These are phyloP conservation scores for Hemerocallis citrina DNA, from an alignment of 106 monocot genomes.

Conservation along the genomic window DNA sequence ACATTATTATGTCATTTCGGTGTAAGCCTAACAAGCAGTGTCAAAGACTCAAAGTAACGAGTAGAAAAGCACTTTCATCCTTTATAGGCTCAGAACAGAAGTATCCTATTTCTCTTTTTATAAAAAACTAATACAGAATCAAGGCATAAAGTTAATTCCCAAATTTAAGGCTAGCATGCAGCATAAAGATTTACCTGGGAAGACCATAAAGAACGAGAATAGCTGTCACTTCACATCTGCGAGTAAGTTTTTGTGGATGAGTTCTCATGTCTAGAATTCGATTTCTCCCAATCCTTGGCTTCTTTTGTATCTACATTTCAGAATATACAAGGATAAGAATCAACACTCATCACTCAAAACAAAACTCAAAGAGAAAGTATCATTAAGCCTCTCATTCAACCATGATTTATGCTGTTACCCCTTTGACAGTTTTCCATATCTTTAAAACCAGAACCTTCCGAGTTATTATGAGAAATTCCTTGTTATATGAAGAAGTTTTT, in stretches of 20 bases:
- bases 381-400: too few species aligned
- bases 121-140: not conserved
- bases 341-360: not conserved
- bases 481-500: too few species aligned
- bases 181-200: slow-evolving; percentile 59
- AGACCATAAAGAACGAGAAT: slow-evolving; percentile 94
- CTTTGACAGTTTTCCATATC: too few species aligned
- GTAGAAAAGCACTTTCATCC: too few species aligned
- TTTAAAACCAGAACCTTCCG: too few species aligned
- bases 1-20: not conserved
- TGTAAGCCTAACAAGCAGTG: not conserved
- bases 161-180: not conserved
- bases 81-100: too few species aligned
- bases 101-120: not conserved
- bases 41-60: too few species aligned
- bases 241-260: slow-evolving; percentile 61
- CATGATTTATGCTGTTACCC: too few species aligned
- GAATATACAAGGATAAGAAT: not conserved
- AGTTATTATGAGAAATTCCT: too few species aligned
- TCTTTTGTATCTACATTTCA: slow-evolving; percentile 54
- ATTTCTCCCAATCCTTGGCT: slow-evolving; percentile 72
- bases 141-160: not conserved
- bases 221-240: slow-evolving; percentile 92
- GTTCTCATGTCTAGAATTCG: slow-evolving; percentile 85
- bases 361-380: not conserved